These are phyloP conservation scores for Aureobasidium sp. DNA, from an alignment of 2,329 filamentous ascomycete species.

Conservation along the genomic window DNA sequence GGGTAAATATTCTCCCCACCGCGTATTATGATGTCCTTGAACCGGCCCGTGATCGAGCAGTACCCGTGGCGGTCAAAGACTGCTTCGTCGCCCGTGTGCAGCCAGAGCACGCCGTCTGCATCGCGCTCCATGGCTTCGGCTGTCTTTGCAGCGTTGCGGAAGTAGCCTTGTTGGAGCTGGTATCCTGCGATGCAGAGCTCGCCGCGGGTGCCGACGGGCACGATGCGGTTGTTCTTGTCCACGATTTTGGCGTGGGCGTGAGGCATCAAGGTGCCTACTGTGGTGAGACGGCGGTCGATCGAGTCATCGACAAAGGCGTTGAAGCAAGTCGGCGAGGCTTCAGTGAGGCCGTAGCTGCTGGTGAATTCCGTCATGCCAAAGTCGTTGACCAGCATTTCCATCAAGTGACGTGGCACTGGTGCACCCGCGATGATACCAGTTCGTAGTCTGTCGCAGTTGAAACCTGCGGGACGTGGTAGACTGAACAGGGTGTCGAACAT, in stretches of 20 bases:
- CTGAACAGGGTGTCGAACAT: slow-evolving; percentile 65
- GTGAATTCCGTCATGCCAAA: slow-evolving; percentile 68
- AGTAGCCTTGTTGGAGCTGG: slow-evolving; percentile 57
- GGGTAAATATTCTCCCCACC: slow-evolving; percentile 58
- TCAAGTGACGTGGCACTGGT: slow-evolving; percentile 64
- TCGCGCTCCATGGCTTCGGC: slow-evolving; percentile 62
- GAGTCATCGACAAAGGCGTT: slow-evolving; percentile 68
- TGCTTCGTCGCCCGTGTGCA: slow-evolving; percentile 54
- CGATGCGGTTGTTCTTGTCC: slow-evolving; percentile 53
- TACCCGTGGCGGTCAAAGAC: slow-evolving; percentile 38
- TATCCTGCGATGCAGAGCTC: slow-evolving; percentile 74
- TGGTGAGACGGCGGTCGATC: slow-evolving; percentile 56
- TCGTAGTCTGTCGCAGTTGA: slow-evolving; percentile 44
- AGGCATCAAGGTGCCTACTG: slow-evolving; percentile 68
- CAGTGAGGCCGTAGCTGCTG: slow-evolving; percentile 51
- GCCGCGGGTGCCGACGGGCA: slow-evolving; percentile 59
- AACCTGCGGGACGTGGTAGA: slow-evolving; percentile 38
- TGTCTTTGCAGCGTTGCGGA: slow-evolving; percentile 65
- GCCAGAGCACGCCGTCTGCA: slow-evolving; percentile 50
- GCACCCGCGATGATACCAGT: slow-evolving; percentile 75
- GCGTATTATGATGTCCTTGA: slow-evolving; percentile 29
- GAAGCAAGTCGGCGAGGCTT: slow-evolving; percentile 72
- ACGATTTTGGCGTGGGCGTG: slow-evolving; percentile 69
- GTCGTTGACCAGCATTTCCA: slow-evolving; percentile 60
- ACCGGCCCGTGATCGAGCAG: slow-evolving; percentile 27